phyloP scores from a whole-genome alignment of 495 filamentous ascomycete genomes.

The Aspergillus nanangensis region DNA sequence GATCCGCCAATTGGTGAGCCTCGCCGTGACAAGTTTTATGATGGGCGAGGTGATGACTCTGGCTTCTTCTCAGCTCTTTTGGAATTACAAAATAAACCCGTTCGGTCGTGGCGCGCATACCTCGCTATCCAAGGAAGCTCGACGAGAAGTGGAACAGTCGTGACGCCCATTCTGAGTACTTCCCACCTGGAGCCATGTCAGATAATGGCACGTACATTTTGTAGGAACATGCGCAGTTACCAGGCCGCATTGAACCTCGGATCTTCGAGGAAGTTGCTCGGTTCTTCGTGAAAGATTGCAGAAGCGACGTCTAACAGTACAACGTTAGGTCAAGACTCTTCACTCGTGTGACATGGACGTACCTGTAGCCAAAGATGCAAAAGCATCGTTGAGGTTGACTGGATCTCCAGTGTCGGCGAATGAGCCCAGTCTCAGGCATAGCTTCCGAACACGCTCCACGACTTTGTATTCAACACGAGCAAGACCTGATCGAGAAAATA shows the following conservation, averaged over 20 bases:
- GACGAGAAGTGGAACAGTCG: slow-evolving; percentile 1
- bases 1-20: not conserved
- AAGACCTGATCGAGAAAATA: not conserved
- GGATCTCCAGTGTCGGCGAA: not conserved
- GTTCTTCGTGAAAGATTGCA: not conserved
- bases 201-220: not conserved
- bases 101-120: too few species aligned
- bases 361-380: not conserved
- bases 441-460: not conserved
- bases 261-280: not conserved
- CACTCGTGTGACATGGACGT: not conserved
- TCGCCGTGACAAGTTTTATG: not conserved
- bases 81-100: not conserved
- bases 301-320: not conserved
- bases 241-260: not conserved
- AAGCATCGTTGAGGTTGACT: not conserved
- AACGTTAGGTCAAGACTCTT: not conserved
- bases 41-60: slow-evolving; percentile 1
- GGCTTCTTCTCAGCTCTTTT: not conserved
- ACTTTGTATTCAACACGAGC: not conserved
- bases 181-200: not conserved
- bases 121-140: slow-evolving; percentile 3
- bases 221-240: not conserved
- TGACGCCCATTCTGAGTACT: not conserved
- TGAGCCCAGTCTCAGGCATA: not conserved